These are phyloP conservation scores for Hymenoscyphus repandus DNA, from an alignment of 2,329 filamentous ascomycete genomes.

Conservation along the genomic window DNA sequence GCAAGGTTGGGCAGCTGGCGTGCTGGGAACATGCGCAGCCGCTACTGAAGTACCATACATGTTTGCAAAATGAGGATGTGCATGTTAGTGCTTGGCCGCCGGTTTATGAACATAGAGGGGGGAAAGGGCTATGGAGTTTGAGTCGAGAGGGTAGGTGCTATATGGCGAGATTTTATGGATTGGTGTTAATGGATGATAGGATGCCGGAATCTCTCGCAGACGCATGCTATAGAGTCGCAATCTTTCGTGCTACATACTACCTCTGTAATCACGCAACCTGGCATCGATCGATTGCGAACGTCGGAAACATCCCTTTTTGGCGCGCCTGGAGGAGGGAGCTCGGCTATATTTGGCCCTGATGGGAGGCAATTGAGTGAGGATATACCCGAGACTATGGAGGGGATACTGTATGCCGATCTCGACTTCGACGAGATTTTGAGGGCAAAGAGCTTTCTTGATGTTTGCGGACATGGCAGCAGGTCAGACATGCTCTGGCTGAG, in stretches of 20 bases:
- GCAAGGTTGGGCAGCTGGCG: conserved; percentile 23
- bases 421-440: conserved; percentile 16
- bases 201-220: conserved; percentile 48
- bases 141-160: conserved; percentile 12
- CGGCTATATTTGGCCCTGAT: conserved; percentile 50
- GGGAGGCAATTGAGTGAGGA: conserved; percentile 35
- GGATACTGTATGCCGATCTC: conserved; percentile 43
- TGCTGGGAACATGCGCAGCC: conserved; percentile 42
- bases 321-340: conserved; percentile 42
- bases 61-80: conserved; percentile 44
- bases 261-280: conserved; percentile 46
- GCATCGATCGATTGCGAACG: conserved; percentile 33
- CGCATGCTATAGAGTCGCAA: conserved; percentile 52
- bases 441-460: conserved; percentile 20
- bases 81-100: conserved; percentile 51
- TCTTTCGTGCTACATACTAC: conserved; percentile 51
- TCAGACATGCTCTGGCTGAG: conserved; percentile 23
- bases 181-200: conserved; percentile 16
- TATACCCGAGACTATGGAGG: conserved; percentile 46
- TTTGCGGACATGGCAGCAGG: conserved; percentile 19
- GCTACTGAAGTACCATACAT: conserved; percentile 45
- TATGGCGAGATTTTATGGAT: too few relatives aligned
- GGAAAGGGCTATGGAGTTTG: conserved; percentile 18
- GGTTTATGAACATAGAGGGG: conserved; percentile 45
- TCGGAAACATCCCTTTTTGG: conserved; percentile 28